A percentile compares a stretch with the other conserved stretches of the same genome.
phyloP scores from a whole-genome alignment of 177 flowering plant species.

The Vitis hybrid region DNA sequence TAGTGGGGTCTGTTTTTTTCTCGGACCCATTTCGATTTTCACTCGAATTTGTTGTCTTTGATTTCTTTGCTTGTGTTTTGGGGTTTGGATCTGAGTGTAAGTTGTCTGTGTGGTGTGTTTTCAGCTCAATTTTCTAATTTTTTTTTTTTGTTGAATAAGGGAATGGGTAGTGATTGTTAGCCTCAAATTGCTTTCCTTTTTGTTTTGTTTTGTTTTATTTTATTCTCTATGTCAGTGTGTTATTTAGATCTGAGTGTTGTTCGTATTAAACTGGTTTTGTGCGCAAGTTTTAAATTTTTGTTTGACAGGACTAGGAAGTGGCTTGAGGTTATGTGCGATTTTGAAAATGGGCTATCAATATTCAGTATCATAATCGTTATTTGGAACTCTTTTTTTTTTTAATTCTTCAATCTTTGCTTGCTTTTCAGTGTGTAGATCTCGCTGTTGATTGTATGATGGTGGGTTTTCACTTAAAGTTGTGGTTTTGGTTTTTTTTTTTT shows the following conservation, averaged over 20 bases:
- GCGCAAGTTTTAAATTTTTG: too few relatives aligned
- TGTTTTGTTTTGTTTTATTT: not conserved
- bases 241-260: conserved; percentile 11
- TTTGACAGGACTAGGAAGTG: too few relatives aligned
- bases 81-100: conserved; percentile 13
- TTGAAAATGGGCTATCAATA: too few relatives aligned
- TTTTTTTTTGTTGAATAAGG: not conserved
- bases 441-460: too few relatives aligned
- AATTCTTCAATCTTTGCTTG: too few relatives aligned
- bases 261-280: not conserved
- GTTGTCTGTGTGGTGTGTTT: conserved; percentile 1
- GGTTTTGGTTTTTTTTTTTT: not conserved
- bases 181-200: not conserved
- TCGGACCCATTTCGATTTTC: conserved; percentile 7
- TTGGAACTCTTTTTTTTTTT: too few relatives aligned
- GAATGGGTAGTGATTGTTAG: not conserved
- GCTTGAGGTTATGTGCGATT: too few relatives aligned
- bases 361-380: too few relatives aligned
- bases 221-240: not conserved
- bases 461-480: not conserved
- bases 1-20: conserved; percentile 53
- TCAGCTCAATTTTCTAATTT: not conserved
- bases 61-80: conserved; percentile 1
- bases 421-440: not conserved
- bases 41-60: not conserved